Evolutionary conservation across 2,329 filamentous ascomycete species (phyloP).

Genomic region (Intubia oerlemansii): DNA sequence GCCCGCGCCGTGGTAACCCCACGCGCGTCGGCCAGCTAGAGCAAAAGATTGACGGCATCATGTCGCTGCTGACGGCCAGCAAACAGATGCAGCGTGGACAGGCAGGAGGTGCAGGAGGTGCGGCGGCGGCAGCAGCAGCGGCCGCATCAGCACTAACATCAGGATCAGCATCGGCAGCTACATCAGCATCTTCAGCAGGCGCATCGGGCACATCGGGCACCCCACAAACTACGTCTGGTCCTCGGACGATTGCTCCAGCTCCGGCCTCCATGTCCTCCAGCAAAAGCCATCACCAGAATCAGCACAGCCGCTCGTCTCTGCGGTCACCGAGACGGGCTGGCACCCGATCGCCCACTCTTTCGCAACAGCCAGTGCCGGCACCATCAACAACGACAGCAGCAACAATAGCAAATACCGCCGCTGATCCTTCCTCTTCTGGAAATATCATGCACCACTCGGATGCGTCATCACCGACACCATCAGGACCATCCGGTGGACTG

Average conservation of each 20-base stretch:
- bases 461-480: too few relatives aligned
- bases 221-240: background rate
- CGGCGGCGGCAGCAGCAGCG: background rate
- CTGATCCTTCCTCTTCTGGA: too few relatives aligned
- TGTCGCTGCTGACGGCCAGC: slow-evolving; percentile 15
- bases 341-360: too few relatives aligned
- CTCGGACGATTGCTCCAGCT: background rate
- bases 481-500: too few relatives aligned
- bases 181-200: background rate
- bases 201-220: background rate
- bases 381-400: too few relatives aligned
- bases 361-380: too few relatives aligned
- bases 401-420: too few relatives aligned
- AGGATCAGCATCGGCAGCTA: background rate
- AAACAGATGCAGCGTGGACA: slow-evolving; percentile 9
- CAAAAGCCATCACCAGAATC: too few relatives aligned
- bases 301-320: too few relatives aligned
- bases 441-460: too few relatives aligned
- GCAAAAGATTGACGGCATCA: slow-evolving; percentile 18
- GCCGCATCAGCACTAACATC: background rate
- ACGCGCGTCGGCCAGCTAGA: slow-evolving; percentile 17
- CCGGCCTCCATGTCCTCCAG: too few relatives aligned
- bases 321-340: too few relatives aligned
- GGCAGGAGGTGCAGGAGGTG: background rate
- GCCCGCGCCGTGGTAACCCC: slow-evolving; percentile 8